Evolutionary conservation across 257 asterid genomes (phyloP), one percentile per base, ranked within the genome.

Genomic region (Solanum clarkiae): DNA sequence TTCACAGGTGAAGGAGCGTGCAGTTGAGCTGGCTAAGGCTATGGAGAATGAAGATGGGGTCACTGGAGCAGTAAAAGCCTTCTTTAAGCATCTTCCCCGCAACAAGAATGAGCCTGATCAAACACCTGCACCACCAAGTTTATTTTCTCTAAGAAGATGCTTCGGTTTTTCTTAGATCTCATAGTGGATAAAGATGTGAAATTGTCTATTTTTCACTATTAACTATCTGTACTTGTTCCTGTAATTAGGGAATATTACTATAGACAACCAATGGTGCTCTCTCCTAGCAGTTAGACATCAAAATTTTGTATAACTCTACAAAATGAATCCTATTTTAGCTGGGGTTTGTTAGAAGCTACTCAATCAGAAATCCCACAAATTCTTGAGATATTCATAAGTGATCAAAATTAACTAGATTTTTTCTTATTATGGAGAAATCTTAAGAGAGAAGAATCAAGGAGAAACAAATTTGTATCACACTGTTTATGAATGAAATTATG

Each of bases 41-140:
- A 96, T 95, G 99, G 97, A 96, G 90, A 87, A 89, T 81, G 99
- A 96, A 92, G 98, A 96, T 59, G 98, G 99, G 55, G 97, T 96
- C 80, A 80, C 93, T 0, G 99, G 99, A 85, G 99, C 98, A 11
- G 99, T 96, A 71, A 95, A 90, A 77, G 98, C 98, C 22, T 96
- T 95, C 90, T 88, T 95, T 65, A 95, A 94, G 88, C 99, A 96
- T 86, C 95, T 92, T 84, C 97, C 98, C 0, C 87, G 88, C 81
- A 90, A 91, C 87, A 93, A 84, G 57, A 87, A 79, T 10, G 97
- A 92, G 59, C 70, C 90, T 0, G 92, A 92, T 53, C 84, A 89
- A 10, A 62, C 88, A 85, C 91, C 96, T 42, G 86, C 92, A 12
- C 86, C 91, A 13, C 90, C 96, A 12, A 89, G 83, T 45, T 44